Conservation (phyloP, 164 flowering plant genomes). For the Akebia trifoliata region DNA sequence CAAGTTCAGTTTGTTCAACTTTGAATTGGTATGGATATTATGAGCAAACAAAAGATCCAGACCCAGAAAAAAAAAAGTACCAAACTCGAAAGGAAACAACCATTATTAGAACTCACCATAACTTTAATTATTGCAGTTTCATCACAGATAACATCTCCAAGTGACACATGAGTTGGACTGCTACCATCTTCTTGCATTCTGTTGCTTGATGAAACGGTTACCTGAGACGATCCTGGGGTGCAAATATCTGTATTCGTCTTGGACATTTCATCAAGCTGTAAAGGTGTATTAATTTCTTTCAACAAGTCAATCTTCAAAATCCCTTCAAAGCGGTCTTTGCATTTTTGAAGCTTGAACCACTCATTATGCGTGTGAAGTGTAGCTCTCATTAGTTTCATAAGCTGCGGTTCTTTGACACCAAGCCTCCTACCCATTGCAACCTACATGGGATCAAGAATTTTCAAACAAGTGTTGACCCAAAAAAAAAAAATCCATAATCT, state of each 20-base stretch:
- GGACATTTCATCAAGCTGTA: slow-evolving; percentile 37
- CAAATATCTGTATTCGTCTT: slow-evolving; percentile 48
- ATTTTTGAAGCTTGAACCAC: slow-evolving; percentile 95
- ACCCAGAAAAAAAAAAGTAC: neutral
- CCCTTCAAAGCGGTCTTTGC: slow-evolving; percentile 87
- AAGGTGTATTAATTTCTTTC: slow-evolving; percentile 53
- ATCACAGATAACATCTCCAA: slow-evolving; percentile 62
- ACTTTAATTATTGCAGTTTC: slow-evolving; percentile 95
- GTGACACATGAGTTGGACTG: slow-evolving; percentile 67
- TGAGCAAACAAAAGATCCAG: neutral
- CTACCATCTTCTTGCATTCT: slow-evolving; percentile 61
- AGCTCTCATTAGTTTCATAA: slow-evolving; percentile 91
- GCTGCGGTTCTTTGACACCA: slow-evolving; percentile 92
- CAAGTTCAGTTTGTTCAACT: too few species aligned
- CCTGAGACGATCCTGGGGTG: slow-evolving; percentile 68
- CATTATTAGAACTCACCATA: slow-evolving; percentile 63
- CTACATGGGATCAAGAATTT: slow-evolving; percentile 32
- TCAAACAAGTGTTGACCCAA: neutral
- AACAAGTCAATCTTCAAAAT: slow-evolving; percentile 68
- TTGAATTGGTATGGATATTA: too few species aligned
- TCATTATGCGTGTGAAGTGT: slow-evolving; percentile 78
- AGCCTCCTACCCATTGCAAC: slow-evolving; percentile 82
- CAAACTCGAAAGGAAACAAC: neutral
- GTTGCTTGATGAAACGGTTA: slow-evolving; percentile 55
- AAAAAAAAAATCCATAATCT: neutral